Evolutionary conservation across 1,284 basidiomycete species (phyloP).

Genomic region (Fomes fomentarius): DNA sequence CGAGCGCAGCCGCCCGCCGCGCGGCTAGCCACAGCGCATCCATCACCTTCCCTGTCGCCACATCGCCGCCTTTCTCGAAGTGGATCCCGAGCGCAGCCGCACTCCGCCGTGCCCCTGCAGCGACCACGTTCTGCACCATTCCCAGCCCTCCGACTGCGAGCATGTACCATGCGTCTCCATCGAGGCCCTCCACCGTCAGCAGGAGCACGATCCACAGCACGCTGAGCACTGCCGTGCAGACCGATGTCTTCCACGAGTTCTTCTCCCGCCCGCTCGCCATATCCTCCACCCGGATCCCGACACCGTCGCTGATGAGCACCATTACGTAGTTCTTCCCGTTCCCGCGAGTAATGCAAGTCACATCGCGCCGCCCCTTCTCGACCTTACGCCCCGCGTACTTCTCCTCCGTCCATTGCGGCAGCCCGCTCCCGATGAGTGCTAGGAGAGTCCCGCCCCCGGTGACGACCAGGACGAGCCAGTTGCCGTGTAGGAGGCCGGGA

Average conservation of each 20-base stretch:
- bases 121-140: constrained; percentile 28
- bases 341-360: constrained; percentile 35
- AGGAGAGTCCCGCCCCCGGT: constrained; percentile 32
- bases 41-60: constrained; percentile 23
- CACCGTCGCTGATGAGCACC: constrained; percentile 32
- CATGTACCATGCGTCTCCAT: constrained; percentile 25
- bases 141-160: constrained; percentile 26
- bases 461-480: constrained; percentile 36
- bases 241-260: constrained; percentile 11
- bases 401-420: constrained; percentile 37
- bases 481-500: constrained; percentile 27
- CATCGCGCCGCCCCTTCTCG: constrained; percentile 19
- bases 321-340: constrained; percentile 34
- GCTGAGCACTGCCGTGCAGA: constrained; percentile 17
- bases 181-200: constrained; percentile 24
- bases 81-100: constrained; percentile 25
- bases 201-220: constrained; percentile 27
- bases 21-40: constrained; percentile 22
- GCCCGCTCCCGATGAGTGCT: constrained; percentile 26
- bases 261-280: constrained; percentile 28
- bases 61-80: constrained; percentile 8
- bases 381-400: constrained; percentile 31
- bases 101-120: constrained; percentile 21
- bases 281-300: constrained; percentile 33
- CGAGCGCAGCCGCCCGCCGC: constrained; percentile 10